Conservation (phyloP, 345 rosid species). For the Boechera stricta region DNA sequence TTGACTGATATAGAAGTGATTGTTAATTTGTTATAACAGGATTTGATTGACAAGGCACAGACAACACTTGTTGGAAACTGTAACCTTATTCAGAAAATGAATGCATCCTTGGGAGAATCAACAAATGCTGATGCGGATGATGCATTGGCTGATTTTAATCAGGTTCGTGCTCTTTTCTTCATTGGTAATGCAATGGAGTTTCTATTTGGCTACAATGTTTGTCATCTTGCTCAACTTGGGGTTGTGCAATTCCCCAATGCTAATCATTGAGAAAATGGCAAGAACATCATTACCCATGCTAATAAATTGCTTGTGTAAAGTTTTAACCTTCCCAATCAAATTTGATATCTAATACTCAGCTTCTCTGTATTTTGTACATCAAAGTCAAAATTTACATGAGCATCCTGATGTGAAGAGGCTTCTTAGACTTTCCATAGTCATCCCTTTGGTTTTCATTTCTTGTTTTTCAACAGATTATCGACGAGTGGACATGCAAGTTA, state of each 20-base stretch:
- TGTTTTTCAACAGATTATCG: constrained; percentile 60
- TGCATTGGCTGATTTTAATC: constrained; percentile 76
- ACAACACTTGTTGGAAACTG: constrained; percentile 76
- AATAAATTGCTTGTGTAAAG: no score
- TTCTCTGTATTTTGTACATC: background rate
- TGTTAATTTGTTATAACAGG: constrained; percentile 52
- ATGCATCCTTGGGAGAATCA: constrained; percentile 59
- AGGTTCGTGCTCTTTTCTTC: constrained; percentile 50
- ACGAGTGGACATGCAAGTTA: constrained; percentile 90
- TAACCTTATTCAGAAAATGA: constrained; percentile 67
- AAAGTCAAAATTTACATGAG: background rate
- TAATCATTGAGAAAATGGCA: constrained; percentile 19
- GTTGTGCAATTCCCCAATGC: constrained; percentile 54
- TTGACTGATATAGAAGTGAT: constrained; percentile 1
- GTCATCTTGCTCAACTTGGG: no score
- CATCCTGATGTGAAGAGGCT: background rate
- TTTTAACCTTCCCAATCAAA: no score
- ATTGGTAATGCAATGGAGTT: background rate
- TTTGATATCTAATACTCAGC: no score
- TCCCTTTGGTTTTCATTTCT: constrained; percentile 5
- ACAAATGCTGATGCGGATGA: constrained; percentile 53
- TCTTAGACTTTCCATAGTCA: background rate
- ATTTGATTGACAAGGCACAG: constrained; percentile 86
- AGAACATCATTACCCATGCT: constrained; percentile 33
- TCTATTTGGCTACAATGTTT: background rate